A percentile compares a stretch with the other conserved stretches of the same genome.
These are phyloP conservation scores for Drosera capensis DNA, from an alignment of 148 eudicot species.

Conservation along the genomic window DNA sequence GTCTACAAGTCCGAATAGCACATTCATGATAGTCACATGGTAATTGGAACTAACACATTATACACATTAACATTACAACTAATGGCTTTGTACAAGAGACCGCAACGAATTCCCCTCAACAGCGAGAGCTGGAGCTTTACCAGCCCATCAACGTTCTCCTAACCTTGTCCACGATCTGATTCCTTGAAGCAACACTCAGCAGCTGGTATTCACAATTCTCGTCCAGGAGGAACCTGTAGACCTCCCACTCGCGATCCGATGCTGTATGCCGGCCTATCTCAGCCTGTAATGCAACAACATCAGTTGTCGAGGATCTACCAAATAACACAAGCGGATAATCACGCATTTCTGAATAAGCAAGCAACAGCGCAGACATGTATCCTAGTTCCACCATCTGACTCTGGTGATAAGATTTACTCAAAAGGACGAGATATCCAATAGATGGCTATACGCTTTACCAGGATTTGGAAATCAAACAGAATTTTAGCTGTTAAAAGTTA, in stretches of 20 bases:
- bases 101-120: not conserved
- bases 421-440: too few relatives aligned
- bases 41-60: too few relatives aligned
- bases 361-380: not conserved
- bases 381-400: not conserved
- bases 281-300: conserved; percentile 29
- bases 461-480: too few relatives aligned
- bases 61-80: not conserved
- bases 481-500: too few relatives aligned
- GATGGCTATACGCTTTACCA: not conserved
- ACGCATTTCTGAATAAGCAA: not conserved
- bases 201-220: conserved; percentile 39
- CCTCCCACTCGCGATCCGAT: conserved; percentile 73
- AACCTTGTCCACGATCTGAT: conserved; percentile 59
- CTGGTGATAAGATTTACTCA: too few relatives aligned
- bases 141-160: conserved; percentile 80
- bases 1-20: too few relatives aligned
- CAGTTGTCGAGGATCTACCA: not conserved
- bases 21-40: too few relatives aligned
- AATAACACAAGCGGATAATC: not conserved
- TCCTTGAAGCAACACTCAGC: conserved; percentile 27
- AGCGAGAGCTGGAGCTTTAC: conserved; percentile 13
- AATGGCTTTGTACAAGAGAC: not conserved
- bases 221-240: conserved; percentile 65
- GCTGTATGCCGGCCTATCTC: conserved; percentile 68